phyloP scores from a whole-genome alignment of 495 filamentous ascomycete genomes.

The Penicillium diatomitis region DNA sequence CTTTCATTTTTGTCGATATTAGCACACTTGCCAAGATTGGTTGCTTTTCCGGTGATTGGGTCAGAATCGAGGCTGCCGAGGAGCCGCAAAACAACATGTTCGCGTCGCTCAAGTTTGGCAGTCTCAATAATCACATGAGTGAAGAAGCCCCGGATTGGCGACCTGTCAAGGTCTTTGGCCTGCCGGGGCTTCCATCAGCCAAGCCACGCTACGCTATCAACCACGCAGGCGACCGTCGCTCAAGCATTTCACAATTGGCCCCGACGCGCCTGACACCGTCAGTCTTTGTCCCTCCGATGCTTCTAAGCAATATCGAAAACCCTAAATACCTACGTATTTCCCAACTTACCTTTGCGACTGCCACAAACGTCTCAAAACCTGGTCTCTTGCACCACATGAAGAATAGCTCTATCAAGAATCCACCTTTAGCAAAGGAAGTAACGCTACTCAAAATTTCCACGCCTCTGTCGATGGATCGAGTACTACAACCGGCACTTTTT shows the following conservation, averaged over 20 bases:
- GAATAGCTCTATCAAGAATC: slow-evolving; percentile 46
- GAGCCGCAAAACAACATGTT: slow-evolving; percentile 52
- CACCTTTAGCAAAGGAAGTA: slow-evolving; percentile 83
- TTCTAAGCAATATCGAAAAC: slow-evolving; percentile 73
- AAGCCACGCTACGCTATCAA: slow-evolving; percentile 46
- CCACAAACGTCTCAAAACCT: slow-evolving; percentile 23
- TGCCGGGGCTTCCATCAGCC: slow-evolving; percentile 56
- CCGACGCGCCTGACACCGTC: slow-evolving; percentile 39
- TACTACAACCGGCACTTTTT: slow-evolving; percentile 75
- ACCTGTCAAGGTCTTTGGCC: slow-evolving; percentile 74
- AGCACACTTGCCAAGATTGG: slow-evolving; percentile 76
- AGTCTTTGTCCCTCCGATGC: slow-evolving; percentile 73
- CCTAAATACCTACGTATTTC: slow-evolving; percentile 67
- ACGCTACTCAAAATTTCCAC: slow-evolving; percentile 85
- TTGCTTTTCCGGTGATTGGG: slow-evolving; percentile 97
- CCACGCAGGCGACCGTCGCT: slow-evolving; percentile 34
- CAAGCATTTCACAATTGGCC: slow-evolving; percentile 43
- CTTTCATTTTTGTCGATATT: slow-evolving; percentile 80
- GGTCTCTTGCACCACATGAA: slow-evolving; percentile 36
- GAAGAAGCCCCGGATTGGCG: slow-evolving; percentile 53
- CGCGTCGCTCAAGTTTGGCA: slow-evolving; percentile 40
- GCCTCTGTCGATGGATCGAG: slow-evolving; percentile 73
- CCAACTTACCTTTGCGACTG: slow-evolving; percentile 43
- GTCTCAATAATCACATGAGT: slow-evolving; percentile 38
- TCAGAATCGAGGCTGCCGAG: slow-evolving; percentile 65